These are phyloP conservation scores for Fusarium avenaceum DNA, from an alignment of 2,329 filamentous ascomycete genomes.

Conservation along the genomic window DNA sequence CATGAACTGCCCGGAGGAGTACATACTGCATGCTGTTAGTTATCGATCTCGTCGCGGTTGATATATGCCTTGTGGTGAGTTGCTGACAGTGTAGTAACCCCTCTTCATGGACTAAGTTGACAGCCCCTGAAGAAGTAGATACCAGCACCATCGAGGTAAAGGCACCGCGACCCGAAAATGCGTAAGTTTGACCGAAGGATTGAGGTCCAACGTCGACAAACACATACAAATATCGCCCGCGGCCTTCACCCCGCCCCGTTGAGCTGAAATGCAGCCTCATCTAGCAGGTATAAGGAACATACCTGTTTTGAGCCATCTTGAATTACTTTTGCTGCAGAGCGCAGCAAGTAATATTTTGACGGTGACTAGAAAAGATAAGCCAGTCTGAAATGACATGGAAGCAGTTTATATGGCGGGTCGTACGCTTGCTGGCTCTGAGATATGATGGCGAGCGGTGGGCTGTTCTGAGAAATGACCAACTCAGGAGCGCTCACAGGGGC, in stretches of 20 bases:
- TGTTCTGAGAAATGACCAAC: slow-evolving; percentile 27
- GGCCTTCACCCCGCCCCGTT: slow-evolving; percentile 37
- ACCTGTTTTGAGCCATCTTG: slow-evolving; percentile 55
- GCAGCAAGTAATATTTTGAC: slow-evolving; percentile 19
- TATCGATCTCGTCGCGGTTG: slow-evolving; percentile 10
- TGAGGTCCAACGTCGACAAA: slow-evolving; percentile 4
- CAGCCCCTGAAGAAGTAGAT: neutral
- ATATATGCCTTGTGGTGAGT: neutral
- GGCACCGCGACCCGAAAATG: neutral
- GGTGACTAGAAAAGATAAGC: slow-evolving; percentile 22
- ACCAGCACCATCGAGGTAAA: neutral
- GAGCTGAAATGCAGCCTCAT: slow-evolving; percentile 20
- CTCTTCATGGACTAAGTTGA: neutral
- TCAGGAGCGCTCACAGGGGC: slow-evolving; percentile 39
- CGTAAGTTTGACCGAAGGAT: neutral
- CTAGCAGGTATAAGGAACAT: slow-evolving; percentile 26
- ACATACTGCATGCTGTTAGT: slow-evolving; percentile 61
- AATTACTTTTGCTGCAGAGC: slow-evolving; percentile 29
- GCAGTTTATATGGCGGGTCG: slow-evolving; percentile 11
- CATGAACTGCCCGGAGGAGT: slow-evolving; percentile 82
- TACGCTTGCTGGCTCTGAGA: slow-evolving; percentile 29
- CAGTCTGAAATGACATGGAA: slow-evolving; percentile 20
- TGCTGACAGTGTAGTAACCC: slow-evolving; percentile 15
- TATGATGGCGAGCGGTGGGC: slow-evolving; percentile 34
- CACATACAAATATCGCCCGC: slow-evolving; percentile 1